A percentile compares a stretch with the other conserved stretches of the same genome.
Conservation (phyloP, 106 monocot genomes). For the Posidonia australis region DNA sequence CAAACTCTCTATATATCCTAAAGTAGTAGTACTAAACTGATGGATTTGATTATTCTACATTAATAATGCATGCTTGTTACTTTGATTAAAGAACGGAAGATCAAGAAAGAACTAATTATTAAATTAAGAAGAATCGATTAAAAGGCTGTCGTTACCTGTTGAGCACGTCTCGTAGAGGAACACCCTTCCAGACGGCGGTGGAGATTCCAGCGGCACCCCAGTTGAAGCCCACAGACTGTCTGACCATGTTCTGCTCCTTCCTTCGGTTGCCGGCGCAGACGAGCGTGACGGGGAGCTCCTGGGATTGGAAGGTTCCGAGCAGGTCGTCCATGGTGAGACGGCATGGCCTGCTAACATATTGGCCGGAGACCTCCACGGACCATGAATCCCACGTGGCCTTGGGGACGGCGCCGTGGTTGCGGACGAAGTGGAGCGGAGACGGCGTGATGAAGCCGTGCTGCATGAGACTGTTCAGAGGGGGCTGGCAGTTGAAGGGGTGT, state of each 20-base stretch:
- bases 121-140: too few species aligned
- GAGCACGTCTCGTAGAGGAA: slow-evolving; percentile 56
- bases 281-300: slow-evolving; percentile 82
- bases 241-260: slow-evolving; percentile 95
- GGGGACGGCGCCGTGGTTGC: slow-evolving; percentile 91
- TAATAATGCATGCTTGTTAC: too few species aligned
- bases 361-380: slow-evolving; percentile 55
- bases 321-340: slow-evolving; percentile 60
- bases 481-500: slow-evolving; percentile 92
- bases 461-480: slow-evolving; percentile 63
- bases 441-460: slow-evolving; percentile 91
- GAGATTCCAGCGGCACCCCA: slow-evolving; percentile 78
- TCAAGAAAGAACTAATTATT: too few species aligned
- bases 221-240: slow-evolving; percentile 76
- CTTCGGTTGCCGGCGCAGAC: slow-evolving; percentile 94
- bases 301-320: slow-evolving; percentile 21
- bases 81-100: neutral
- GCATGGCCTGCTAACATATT: slow-evolving; percentile 26
- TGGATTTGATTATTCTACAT: too few species aligned
- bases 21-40: too few species aligned
- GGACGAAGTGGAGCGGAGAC: slow-evolving; percentile 71
- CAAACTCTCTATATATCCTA: too few species aligned
- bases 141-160: neutral
- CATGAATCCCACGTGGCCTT: slow-evolving; percentile 35
- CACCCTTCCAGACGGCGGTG: slow-evolving; percentile 83